A percentile compares a stretch with the other conserved stretches of the same genome.
Evolutionary conservation across 2,329 filamentous ascomycete genomes (phyloP).

Genomic region (Endocalyx cinctus): DNA sequence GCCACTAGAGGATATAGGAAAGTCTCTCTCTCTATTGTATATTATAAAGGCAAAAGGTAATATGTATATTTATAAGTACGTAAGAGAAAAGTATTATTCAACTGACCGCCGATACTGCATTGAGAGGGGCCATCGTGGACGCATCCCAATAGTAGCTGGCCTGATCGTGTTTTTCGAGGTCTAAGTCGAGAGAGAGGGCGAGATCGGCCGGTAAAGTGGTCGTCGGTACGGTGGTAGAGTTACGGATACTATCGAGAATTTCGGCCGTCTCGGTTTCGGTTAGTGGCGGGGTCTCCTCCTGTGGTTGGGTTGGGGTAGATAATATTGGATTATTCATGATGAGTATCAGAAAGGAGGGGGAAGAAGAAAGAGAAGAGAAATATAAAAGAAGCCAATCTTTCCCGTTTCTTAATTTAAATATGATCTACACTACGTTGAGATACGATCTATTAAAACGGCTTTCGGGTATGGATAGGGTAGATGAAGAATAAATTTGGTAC

Average conservation of each 20-base stretch:
- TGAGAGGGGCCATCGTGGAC: slow-evolving; percentile 53
- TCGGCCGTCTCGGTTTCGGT: slow-evolving; percentile 20
- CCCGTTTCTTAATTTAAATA: too few species aligned
- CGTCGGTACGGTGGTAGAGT: slow-evolving; percentile 11
- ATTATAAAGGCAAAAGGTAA: neutral
- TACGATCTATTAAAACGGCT: too few species aligned
- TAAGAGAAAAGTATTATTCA: slow-evolving; percentile 9
- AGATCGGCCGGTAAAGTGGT: slow-evolving; percentile 19
- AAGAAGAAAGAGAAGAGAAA: too few species aligned
- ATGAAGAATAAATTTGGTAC: too few species aligned
- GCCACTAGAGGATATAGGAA: neutral
- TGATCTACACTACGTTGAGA: too few species aligned
- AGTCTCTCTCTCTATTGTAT: too few species aligned
- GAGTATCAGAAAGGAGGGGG: too few species aligned
- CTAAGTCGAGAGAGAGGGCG: slow-evolving; percentile 19
- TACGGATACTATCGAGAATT: slow-evolving; percentile 17
- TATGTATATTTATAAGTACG: neutral
- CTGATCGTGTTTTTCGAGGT: slow-evolving; percentile 8
- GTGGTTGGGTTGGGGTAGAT: too few species aligned
- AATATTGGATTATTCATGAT: too few species aligned
- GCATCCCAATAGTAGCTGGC: slow-evolving; percentile 54
- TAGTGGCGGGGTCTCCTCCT: slow-evolving; percentile 15
- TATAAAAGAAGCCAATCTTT: too few species aligned
- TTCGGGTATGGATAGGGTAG: too few species aligned
- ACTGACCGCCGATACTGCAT: slow-evolving; percentile 50